Conservation (phyloP, 768 basidiomycete species). For the Lactarius hengduanensis region DNA sequence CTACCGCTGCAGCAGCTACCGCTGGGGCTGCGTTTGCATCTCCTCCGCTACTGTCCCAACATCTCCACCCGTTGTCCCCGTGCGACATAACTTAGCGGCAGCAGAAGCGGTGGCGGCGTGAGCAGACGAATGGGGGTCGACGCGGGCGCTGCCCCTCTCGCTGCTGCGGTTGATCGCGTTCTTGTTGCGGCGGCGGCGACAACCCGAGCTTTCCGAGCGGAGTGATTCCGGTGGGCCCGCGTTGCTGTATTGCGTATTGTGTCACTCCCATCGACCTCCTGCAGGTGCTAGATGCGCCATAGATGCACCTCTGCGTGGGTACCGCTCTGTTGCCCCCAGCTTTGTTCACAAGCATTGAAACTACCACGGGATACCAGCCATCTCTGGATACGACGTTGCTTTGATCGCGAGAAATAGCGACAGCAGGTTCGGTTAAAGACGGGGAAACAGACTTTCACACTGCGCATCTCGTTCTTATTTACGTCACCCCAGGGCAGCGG, state of each 20-base stretch:
- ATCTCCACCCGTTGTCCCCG: no score
- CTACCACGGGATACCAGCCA: conserved; percentile 31
- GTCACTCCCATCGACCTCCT: not conserved
- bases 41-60: no score
- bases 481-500: conserved; percentile 34
- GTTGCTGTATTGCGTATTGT: not conserved
- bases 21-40: no score
- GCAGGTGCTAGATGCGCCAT: conserved; percentile 43
- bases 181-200: no score
- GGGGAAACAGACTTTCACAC: conserved; percentile 31
- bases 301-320: conserved; percentile 43
- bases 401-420: conserved; percentile 33
- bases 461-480: not conserved
- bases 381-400: conserved; percentile 39
- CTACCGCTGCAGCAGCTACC: no score
- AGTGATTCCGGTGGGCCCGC: not conserved
- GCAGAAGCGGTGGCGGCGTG: no score
- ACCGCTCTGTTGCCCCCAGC: not conserved
- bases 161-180: no score
- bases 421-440: conserved; percentile 36
- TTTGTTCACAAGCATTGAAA: not conserved
- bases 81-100: no score
- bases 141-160: no score
- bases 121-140: no score
- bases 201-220: no score